Percentiles rank a stretch among this genome's conserved stretches.
Evolutionary conservation across 2,329 filamentous ascomycete genomes (phyloP).

Genomic region (Colletotrichum zoysiae): DNA sequence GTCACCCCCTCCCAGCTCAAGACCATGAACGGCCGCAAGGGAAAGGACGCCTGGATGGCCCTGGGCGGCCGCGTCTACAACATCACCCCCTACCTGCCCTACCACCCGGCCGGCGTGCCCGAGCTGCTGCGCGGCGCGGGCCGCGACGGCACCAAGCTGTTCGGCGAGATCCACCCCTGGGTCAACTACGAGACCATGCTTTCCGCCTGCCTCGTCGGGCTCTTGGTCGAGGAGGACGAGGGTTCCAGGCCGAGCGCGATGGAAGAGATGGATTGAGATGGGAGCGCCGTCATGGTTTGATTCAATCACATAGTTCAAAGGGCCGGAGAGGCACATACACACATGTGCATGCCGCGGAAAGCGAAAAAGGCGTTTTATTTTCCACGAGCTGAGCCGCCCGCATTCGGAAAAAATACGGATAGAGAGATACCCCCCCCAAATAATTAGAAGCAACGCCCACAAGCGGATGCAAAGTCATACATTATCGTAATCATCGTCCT

Average conservation of each 20-base stretch:
- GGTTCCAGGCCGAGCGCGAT: conserved; percentile 58
- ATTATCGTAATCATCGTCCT: conserved; percentile 11
- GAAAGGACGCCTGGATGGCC: conserved; percentile 89
- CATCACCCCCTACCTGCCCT: conserved; percentile 87
- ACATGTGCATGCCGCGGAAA: background rate
- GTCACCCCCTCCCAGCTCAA: conserved; percentile 88
- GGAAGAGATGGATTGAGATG: conserved; percentile 72
- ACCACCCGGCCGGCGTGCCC: conserved; percentile 87
- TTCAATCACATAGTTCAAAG: background rate
- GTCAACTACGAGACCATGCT: conserved; percentile 81
- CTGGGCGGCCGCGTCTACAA: conserved; percentile 95
- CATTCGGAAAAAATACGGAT: conserved; percentile 39
- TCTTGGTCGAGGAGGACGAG: conserved; percentile 71
- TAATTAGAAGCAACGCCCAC: conserved; percentile 42
- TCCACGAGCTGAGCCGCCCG: conserved; percentile 1
- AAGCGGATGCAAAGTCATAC: conserved; percentile 21
- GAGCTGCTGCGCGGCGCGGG: conserved; percentile 76
- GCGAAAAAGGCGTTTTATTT: conserved; percentile 7
- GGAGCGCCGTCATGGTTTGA: background rate
- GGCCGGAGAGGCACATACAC: background rate
- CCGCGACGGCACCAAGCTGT: conserved; percentile 72
- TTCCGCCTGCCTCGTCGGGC: conserved; percentile 71
- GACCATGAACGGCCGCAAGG: conserved; percentile 83
- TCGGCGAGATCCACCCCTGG: conserved; percentile 77
- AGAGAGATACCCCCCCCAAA: conserved; percentile 49